phyloP scores from a whole-genome alignment of 495 filamentous ascomycete species.

The Hypoxylon trugodes region DNA sequence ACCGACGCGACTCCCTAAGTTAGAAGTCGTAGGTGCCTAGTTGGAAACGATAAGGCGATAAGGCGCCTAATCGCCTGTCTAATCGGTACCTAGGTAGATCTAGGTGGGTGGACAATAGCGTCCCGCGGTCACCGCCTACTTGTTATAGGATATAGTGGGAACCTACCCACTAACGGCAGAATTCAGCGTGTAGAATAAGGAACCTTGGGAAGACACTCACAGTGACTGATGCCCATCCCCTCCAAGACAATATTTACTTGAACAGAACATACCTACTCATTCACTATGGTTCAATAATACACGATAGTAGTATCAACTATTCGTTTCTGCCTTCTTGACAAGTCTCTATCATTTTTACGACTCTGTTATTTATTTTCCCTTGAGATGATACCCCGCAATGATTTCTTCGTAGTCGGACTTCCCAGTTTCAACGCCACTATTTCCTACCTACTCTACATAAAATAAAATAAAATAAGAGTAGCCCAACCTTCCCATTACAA shows the following conservation, averaged over 20 bases:
- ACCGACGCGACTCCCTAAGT: no score
- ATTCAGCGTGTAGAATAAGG: no score
- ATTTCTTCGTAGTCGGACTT: neutral
- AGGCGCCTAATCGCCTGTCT: no score
- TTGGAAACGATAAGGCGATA: no score
- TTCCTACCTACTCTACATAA: neutral
- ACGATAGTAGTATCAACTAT: neutral
- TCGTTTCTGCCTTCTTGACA: neutral
- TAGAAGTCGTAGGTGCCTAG: no score
- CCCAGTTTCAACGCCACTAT: neutral
- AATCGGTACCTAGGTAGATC: neutral
- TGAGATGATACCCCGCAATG: conserved; percentile 33
- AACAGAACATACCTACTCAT: neutral
- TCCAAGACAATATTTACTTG: no score
- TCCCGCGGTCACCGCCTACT: no score
- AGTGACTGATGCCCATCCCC: no score
- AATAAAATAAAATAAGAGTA: neutral
- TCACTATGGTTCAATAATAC: neutral
- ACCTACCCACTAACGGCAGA: conserved; percentile 8
- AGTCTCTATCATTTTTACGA: neutral
- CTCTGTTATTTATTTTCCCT: neutral
- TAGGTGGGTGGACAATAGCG: neutral
- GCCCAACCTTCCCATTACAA: neutral
- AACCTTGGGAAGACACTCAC: no score
- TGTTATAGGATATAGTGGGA: neutral